Evolutionary conservation across 176 grass and related monocot genomes (phyloP).

Genomic region (Ampelocalamus luodianensis): DNA sequence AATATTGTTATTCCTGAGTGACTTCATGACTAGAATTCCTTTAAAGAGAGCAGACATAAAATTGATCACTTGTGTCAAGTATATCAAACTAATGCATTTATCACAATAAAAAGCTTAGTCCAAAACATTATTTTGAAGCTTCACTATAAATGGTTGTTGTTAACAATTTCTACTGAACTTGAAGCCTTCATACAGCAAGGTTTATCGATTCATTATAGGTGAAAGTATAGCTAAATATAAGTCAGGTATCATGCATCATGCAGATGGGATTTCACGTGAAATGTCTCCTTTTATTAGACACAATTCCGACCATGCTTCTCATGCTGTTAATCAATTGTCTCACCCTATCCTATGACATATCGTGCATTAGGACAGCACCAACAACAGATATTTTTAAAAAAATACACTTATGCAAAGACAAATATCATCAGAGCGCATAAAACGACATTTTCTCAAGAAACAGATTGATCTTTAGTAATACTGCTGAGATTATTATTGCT

Average conservation of each 20-base stretch:
- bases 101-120: neutral
- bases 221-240: neutral
- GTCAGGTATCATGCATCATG: neutral
- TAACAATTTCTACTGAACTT: constrained; percentile 9
- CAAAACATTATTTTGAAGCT: constrained; percentile 10
- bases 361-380: neutral
- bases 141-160: neutral
- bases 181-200: neutral
- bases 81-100: neutral
- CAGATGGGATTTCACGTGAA: neutral
- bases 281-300: neutral
- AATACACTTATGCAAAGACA: neutral
- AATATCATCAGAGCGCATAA: neutral
- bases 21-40: neutral
- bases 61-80: neutral
- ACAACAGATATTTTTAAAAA: constrained; percentile 8
- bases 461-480: neutral
- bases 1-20: neutral
- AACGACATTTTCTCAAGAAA: neutral
- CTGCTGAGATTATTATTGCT: neutral
- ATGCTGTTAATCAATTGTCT: neutral
- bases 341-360: neutral
- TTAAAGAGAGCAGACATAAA: constrained; percentile 20
- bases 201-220: neutral
- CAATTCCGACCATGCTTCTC: neutral